phyloP scores from a whole-genome alignment of 352 stramenopile species.

The Pythium dissotocum region DNA sequence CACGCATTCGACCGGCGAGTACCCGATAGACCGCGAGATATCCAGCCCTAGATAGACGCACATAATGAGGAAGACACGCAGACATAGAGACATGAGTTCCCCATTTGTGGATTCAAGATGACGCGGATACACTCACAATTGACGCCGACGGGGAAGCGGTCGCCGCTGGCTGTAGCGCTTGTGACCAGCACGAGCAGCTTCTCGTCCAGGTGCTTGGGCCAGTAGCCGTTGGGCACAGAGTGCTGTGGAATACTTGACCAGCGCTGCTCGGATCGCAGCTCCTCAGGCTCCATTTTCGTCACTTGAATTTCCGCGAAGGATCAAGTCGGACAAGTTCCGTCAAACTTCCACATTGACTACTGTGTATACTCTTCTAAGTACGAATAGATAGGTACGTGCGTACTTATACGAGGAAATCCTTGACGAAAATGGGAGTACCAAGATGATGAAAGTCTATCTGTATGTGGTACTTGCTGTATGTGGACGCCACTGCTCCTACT shows the following conservation, averaged over 20 bases:
- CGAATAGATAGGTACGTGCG: slow-evolving; percentile 14
- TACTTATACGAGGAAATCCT: background rate
- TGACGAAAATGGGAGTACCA: background rate
- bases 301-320: background rate
- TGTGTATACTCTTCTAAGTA: slow-evolving; percentile 7
- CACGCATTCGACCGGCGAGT: slow-evolving; percentile 75
- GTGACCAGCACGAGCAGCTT: slow-evolving; percentile 62
- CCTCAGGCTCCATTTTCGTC: slow-evolving; percentile 36
- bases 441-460: background rate
- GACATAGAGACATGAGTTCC: background rate
- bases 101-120: background rate
- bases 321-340: background rate
- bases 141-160: slow-evolving; percentile 81
- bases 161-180: slow-evolving; percentile 66
- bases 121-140: slow-evolving; percentile 59
- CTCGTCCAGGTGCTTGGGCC: slow-evolving; percentile 54
- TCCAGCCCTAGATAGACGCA: slow-evolving; percentile 50
- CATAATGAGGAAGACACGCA: background rate
- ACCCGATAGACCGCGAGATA: slow-evolving; percentile 53
- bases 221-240: slow-evolving; percentile 39
- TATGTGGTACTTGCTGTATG: background rate
- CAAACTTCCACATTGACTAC: slow-evolving; percentile 10
- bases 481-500: slow-evolving; percentile 16
- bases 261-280: slow-evolving; percentile 63
- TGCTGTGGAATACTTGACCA: slow-evolving; percentile 58